Conservation (phyloP, 495 filamentous ascomycete genomes). For the Chaetomium fimeti region DNA sequence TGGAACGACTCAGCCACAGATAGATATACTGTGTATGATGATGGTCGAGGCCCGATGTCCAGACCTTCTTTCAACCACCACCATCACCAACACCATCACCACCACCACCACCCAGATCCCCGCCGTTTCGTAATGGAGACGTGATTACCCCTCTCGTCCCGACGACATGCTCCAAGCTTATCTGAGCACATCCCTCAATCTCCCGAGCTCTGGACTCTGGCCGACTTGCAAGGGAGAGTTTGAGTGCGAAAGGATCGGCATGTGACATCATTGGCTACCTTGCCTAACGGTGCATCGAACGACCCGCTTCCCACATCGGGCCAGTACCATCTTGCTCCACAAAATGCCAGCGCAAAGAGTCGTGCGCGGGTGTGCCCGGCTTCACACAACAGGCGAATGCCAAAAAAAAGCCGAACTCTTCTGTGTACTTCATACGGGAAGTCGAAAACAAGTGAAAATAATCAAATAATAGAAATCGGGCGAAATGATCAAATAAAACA, state of each 20-base stretch:
- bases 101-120: neutral
- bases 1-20: constrained; percentile 9
- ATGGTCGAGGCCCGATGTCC: neutral
- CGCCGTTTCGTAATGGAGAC: neutral
- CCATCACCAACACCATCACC: neutral
- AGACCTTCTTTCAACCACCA: neutral
- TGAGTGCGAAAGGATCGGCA: constrained; percentile 17
- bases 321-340: constrained; percentile 28
- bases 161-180: neutral
- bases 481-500: too few relatives aligned
- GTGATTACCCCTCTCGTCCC: neutral
- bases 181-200: neutral
- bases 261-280: constrained; percentile 34
- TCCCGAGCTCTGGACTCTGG: neutral
- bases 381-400: too few relatives aligned
- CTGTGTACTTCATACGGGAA: too few relatives aligned
- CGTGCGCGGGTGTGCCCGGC: too few relatives aligned
- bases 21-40: too few relatives aligned
- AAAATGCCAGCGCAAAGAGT: constrained; percentile 14
- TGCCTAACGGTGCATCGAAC: constrained; percentile 1
- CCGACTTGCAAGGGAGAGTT: neutral
- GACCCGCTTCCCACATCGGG: constrained; percentile 18
- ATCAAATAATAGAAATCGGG: too few relatives aligned
- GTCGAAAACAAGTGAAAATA: too few relatives aligned
- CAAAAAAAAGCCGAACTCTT: too few relatives aligned